These are phyloP conservation scores for Rutidosis leptorrhynchoides DNA, from an alignment of 129 eudicot species.

Conservation along the genomic window DNA sequence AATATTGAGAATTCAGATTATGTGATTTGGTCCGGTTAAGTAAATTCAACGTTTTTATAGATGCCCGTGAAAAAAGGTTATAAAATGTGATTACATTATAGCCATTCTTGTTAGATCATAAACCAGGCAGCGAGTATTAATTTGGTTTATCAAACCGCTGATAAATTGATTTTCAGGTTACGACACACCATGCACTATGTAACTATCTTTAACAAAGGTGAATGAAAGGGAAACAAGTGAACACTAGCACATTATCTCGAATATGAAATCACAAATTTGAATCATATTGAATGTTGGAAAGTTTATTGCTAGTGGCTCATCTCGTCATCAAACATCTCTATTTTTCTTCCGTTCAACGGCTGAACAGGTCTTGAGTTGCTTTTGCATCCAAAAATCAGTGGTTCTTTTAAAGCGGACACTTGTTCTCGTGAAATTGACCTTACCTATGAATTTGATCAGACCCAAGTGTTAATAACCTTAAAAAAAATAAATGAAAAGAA, in stretches of 20 bases:
- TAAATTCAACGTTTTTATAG: no score
- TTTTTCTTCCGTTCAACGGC: conserved; percentile 50
- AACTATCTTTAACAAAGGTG: not conserved
- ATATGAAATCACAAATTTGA: not conserved
- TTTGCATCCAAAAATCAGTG: conserved; percentile 49
- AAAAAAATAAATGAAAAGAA: no score
- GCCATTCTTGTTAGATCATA: no score
- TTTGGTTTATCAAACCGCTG: not conserved
- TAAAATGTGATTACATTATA: no score
- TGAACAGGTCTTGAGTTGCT: conserved; percentile 67
- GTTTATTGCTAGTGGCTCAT: conserved; percentile 12
- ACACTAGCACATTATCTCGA: not conserved
- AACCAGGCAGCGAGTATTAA: no score
- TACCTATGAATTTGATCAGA: conserved; percentile 38
- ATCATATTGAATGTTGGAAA: not conserved
- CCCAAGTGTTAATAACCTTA: not conserved
- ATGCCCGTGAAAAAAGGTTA: no score
- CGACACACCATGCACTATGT: not conserved
- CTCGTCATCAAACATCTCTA: conserved; percentile 51
- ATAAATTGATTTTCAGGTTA: not conserved
- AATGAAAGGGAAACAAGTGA: not conserved
- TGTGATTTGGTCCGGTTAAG: no score
- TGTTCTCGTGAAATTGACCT: conserved; percentile 60
- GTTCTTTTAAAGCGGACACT: conserved; percentile 50
- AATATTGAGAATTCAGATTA: no score